These are phyloP conservation scores for Setaria italica DNA, from an alignment of 202 grass and related monocot genomes.

Conservation along the genomic window DNA sequence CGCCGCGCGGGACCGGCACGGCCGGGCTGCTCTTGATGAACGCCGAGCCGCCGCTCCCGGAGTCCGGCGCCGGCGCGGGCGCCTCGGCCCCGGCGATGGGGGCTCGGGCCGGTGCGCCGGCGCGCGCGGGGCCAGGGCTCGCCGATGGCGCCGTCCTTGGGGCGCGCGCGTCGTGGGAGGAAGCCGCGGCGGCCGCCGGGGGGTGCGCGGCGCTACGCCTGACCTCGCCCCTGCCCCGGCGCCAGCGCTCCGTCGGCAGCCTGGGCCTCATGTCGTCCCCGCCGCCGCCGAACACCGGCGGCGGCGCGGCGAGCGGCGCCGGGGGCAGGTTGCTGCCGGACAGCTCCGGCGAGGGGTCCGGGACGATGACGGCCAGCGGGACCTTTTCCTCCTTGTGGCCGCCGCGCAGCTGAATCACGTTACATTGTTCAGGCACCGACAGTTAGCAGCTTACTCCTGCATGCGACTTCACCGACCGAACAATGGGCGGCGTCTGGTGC, in stretches of 20 bases:
- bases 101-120: not conserved
- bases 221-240: constrained; percentile 24
- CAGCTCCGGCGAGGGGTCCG: constrained; percentile 41
- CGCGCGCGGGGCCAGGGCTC: too few relatives aligned
- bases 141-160: too few relatives aligned
- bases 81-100: not conserved
- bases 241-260: constrained; percentile 61
- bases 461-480: too few relatives aligned
- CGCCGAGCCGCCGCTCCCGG: constrained; percentile 52
- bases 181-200: not conserved
- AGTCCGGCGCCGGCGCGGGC: constrained; percentile 48
- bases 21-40: constrained; percentile 87
- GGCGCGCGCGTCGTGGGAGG: not conserved
- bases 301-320: constrained; percentile 38
- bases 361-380: constrained; percentile 53
- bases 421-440: not conserved
- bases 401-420: constrained; percentile 17
- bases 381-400: constrained; percentile 44
- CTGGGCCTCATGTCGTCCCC: constrained; percentile 49
- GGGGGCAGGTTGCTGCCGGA: constrained; percentile 2
- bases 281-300: constrained; percentile 48
- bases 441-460: not conserved
- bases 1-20: constrained; percentile 80
- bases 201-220: constrained; percentile 24
- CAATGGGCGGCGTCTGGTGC: not conserved